Evolutionary conservation across 306 rosid species (phyloP), one percentile per base, ranked within the genome.

Genomic region (Alnus glutinosa): DNA sequence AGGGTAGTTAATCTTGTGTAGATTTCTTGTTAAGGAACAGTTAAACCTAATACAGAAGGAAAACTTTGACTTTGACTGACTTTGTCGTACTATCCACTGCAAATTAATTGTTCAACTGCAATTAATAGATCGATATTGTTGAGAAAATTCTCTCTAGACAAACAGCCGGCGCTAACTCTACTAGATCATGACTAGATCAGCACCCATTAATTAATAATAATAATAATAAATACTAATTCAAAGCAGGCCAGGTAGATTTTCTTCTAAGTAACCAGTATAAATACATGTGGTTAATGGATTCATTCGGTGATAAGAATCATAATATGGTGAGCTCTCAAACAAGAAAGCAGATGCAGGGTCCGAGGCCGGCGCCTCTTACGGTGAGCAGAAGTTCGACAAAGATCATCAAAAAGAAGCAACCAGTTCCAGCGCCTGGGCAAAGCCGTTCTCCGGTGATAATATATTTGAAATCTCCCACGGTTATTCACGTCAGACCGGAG

Each of bases 401-500:
- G 71, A 72, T 47, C 48, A 72, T 47, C 48, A 28, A 12, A 47
- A 86, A 82, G 77, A 86, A 82, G 77, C 46, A 7, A 1, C 54
- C 32, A 50, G 39, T 23, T 73, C 79, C 7, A 47, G 36, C 28
- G 28, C 28, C 42, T 5, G 50, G 9, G 1, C 59, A 5, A 9
- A 74, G 36, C 9, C 1, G n/a, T n/a, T 47, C 75, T 71, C 89
- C 85, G 55, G 83, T 83, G 1, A 69, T 86, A 39, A 52, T 77
- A 37, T 86, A 83, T 78, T 78, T 80, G 23, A 13, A 73, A 57
- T 86, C 89, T 7, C 89, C 89, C 9, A 70, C 80, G 87, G 72
- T 80, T 54, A 80, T 83, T 62, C 89, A 83, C 30, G 89, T 83
- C 14, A 79, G 73, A 15, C 87, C 89, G 2, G 87, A 83, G 78